Evolutionary conservation across 1,139 yeast genomes (phyloP).

Genomic region (Schwanniomyces etchellsii): DNA sequence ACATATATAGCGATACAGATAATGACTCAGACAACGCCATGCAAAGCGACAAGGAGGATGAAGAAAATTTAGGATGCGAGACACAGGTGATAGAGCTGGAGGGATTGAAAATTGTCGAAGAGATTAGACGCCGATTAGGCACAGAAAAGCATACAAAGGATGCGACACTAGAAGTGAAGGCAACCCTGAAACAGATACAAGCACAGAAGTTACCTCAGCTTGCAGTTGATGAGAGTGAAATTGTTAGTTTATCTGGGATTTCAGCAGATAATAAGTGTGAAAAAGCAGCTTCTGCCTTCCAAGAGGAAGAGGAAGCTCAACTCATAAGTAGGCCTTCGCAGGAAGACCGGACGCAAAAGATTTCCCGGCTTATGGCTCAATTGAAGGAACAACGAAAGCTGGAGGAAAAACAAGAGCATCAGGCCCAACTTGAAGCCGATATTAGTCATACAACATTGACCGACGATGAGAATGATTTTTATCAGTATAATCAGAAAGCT

Average conservation of each 20-base stretch:
- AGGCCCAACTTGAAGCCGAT: constrained; percentile 26
- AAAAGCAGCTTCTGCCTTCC: neutral
- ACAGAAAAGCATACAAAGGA: neutral
- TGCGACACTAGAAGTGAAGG: neutral
- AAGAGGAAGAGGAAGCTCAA: too few species aligned
- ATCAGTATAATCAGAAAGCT: constrained; percentile 15
- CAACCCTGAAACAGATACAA: neutral
- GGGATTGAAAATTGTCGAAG: constrained; percentile 6
- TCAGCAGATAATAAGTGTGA: neutral
- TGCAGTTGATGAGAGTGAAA: constrained; percentile 9
- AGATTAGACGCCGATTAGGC: constrained; percentile 8
- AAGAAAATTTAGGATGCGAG: constrained; percentile 8
- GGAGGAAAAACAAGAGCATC: constrained; percentile 8
- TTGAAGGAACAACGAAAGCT: constrained; percentile 17
- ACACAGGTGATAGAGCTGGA: constrained; percentile 2
- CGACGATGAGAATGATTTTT: constrained; percentile 37
- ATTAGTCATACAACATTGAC: constrained; percentile 30
- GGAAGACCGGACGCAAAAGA: constrained; percentile 18
- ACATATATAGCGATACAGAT: constrained; percentile 6
- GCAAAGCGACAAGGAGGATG: constrained; percentile 8
- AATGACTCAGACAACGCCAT: constrained; percentile 5
- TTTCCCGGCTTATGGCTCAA: constrained; percentile 17
- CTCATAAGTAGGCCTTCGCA: neutral
- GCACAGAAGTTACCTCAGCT: constrained; percentile 8
- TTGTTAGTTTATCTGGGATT: neutral